These are phyloP conservation scores for Lactifluus rugatus DNA, from an alignment of 768 basidiomycete species.

Conservation along the genomic window DNA sequence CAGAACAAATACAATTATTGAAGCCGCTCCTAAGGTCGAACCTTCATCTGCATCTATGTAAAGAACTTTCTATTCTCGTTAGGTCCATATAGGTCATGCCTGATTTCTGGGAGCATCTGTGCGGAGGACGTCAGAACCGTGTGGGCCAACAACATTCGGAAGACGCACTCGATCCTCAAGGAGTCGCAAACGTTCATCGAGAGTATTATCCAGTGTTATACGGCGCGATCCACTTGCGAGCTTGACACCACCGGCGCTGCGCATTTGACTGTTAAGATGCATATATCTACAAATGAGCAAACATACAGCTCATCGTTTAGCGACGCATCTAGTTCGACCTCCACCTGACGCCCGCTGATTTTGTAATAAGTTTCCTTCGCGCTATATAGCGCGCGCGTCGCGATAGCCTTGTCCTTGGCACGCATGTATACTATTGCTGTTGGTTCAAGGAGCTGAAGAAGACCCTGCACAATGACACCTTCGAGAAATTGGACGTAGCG, in stretches of 20 bases:
- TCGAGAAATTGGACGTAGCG: constrained; percentile 79
- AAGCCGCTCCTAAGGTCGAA: neutral
- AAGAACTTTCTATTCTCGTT: constrained; percentile 93
- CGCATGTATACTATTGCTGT: constrained; percentile 57
- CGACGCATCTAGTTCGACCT: constrained; percentile 47
- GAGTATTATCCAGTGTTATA: constrained; percentile 88
- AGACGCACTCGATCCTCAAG: constrained; percentile 76
- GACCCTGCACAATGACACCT: constrained; percentile 76
- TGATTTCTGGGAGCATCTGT: constrained; percentile 94
- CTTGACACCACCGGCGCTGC: constrained; percentile 78
- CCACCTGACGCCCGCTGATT: constrained; percentile 60
- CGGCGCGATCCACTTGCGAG: constrained; percentile 61
- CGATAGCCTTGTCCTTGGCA: constrained; percentile 51
- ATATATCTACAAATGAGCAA: neutral
- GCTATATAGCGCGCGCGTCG: constrained; percentile 50
- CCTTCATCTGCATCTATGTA: constrained; percentile 32
- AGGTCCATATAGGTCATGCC: constrained; percentile 77
- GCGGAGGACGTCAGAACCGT: neutral
- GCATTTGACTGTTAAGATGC: neutral
- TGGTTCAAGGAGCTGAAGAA: constrained; percentile 73
- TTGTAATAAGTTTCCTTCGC: constrained; percentile 65
- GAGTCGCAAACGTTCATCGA: constrained; percentile 83
- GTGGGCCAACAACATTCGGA: neutral
- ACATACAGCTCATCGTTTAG: constrained; percentile 62
- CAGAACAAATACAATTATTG: neutral